Base-by-base conservation (phyloP, 371 early-diverging fungal species). In the Phascolomyces articulosus region DNA sequence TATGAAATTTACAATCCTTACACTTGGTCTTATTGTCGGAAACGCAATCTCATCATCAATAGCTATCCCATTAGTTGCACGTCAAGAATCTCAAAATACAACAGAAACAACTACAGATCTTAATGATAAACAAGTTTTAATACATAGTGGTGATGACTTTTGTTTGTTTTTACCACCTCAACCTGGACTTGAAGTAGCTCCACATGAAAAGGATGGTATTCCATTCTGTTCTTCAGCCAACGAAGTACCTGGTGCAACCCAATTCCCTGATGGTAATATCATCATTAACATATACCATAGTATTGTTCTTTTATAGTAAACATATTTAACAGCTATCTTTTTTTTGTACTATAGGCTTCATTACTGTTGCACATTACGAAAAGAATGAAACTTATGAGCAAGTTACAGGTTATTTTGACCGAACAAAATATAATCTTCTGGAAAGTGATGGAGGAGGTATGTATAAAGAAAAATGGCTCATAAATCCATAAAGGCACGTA, bases 161-260 rank as follows among this genome's bases (percentile, higher is more conserved):
- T 87, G 87, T 69, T 68, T 87, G 51, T 87, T 87, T 73, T 71
- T 87, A 28, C 87, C 87, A 29, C 87, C 87, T 29, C 67, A 77
- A 62, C 79, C 85, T 26, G 87, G 87, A 60, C 74, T 84, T 9
- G 79, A 75, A 34, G 78, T 85, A 38, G 82, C 85, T 13, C 65
- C 70, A 20, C 75, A 84, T 64, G 85, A 85, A 65, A 66, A 79
- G 31, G 75, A 74, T 51, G 84, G 84, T 49, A 77, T 83, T 55
- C 82, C 85, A 1, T 87, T 85, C 75, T 85, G 87, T 68, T 73
- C 72, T 29, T 76, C 76, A 21, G 57, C 67, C 27, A 24, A 61
- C n/a, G 58, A 65, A 26, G 80, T 78, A 1, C 75, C 78, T 29
- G 75, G 79, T 3, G 79, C 85, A n/a, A 73, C 73, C 62, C 61